A percentile compares a stretch with the other conserved stretches of the same genome.
These are phyloP conservation scores for Sphagnurus paluster DNA, from an alignment of 1,284 basidiomycete genomes.

Conservation along the genomic window DNA sequence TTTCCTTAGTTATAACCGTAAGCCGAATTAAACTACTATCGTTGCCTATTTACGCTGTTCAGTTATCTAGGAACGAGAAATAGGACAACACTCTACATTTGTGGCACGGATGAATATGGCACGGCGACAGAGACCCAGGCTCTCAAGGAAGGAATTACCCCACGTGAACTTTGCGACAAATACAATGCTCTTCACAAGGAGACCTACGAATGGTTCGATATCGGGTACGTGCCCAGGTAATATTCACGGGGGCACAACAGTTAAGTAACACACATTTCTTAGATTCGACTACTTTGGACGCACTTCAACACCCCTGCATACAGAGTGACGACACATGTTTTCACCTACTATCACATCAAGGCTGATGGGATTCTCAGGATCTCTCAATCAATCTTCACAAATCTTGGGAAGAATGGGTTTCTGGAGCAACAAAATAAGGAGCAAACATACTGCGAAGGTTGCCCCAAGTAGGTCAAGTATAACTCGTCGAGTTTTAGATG, in stretches of 20 bases:
- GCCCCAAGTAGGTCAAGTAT: conserved; percentile 62
- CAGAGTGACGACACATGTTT: conserved; percentile 55
- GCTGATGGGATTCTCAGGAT: conserved; percentile 53
- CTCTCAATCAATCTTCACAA: conserved; percentile 84
- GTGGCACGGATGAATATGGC: conserved; percentile 99
- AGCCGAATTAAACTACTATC: conserved; percentile 24
- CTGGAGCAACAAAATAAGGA: conserved; percentile 84
- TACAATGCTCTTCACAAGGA: conserved; percentile 89
- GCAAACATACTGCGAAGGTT: conserved; percentile 93
- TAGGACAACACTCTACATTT: conserved; percentile 80
- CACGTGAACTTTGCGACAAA: conserved; percentile 90
- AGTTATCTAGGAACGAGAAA: conserved; percentile 64
- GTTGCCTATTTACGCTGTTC: conserved; percentile 4
- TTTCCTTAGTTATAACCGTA: conserved; percentile 65
- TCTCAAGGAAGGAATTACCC: conserved; percentile 89
- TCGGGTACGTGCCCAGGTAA: conserved; percentile 51
- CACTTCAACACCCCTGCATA: conserved; percentile 90
- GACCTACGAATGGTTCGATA: conserved; percentile 95
- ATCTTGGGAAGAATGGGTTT: conserved; percentile 76
- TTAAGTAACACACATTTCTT: background rate
- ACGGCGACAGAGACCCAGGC: conserved; percentile 99
- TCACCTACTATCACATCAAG: too few species aligned
- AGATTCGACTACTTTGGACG: conserved; percentile 98
- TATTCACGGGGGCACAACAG: background rate
- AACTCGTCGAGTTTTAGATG: conserved; percentile 5